phyloP scores from a whole-genome alignment of 805 yeast genomes.

The Candida anglica region DNA sequence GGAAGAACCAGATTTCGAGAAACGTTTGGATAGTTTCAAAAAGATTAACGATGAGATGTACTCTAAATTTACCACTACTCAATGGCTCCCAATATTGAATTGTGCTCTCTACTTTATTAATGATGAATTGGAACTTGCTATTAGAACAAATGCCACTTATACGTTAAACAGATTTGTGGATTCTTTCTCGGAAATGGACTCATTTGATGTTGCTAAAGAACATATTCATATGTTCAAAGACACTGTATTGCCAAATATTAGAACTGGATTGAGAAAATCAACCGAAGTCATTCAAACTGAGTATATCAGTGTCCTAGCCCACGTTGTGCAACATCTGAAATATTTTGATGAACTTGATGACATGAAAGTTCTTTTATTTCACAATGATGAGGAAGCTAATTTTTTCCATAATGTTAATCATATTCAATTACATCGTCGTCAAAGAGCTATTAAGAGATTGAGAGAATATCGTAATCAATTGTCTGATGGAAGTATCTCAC shows the following conservation, averaged over 20 bases:
- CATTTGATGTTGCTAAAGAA: conserved; percentile 18
- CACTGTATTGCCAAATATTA: conserved; percentile 59
- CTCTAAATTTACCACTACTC: conserved; percentile 38
- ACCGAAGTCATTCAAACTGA: conserved; percentile 67
- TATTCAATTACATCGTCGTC: conserved; percentile 82
- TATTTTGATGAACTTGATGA: conserved; percentile 53
- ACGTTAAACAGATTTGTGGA: conserved; percentile 65
- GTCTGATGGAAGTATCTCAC: conserved; percentile 60
- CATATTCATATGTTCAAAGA: conserved; percentile 44
- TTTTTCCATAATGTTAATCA: conserved; percentile 76
- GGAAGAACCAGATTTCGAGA: conserved; percentile 76
- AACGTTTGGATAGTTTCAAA: conserved; percentile 65
- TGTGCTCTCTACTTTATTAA: conserved; percentile 66
- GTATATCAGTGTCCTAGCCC: conserved; percentile 61
- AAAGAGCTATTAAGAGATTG: conserved; percentile 71
- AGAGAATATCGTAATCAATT: conserved; percentile 45
- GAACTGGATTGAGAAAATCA: conserved; percentile 58
- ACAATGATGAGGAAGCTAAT: conserved; percentile 77
- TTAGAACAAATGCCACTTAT: conserved; percentile 73
- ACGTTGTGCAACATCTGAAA: conserved; percentile 48
- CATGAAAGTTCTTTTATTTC: conserved; percentile 56
- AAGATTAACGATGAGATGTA: conserved; percentile 56
- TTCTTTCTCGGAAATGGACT: conserved; percentile 29
- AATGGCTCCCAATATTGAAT: conserved; percentile 80
- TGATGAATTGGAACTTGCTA: conserved; percentile 74